Conservation (phyloP, 1,284 basidiomycete genomes). For the Melampsora larici-populina region DNA sequence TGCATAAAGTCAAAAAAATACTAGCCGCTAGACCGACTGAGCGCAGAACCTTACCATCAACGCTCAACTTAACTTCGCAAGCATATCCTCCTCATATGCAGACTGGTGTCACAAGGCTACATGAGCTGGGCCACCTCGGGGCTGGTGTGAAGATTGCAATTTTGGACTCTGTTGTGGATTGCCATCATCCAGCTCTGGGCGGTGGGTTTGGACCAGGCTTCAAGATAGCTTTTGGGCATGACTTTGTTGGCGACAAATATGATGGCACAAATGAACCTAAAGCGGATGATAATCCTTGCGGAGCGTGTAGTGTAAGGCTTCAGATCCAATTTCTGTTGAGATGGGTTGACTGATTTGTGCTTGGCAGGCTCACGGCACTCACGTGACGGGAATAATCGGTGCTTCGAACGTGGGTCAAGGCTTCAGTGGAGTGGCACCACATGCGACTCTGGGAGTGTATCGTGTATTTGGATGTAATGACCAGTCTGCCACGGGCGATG, state of each 20-base stretch:
- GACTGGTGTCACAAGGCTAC: constrained; percentile 59
- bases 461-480: constrained; percentile 8
- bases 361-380: constrained; percentile 26
- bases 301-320: constrained; percentile 6
- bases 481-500: constrained; percentile 2
- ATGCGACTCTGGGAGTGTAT: constrained; percentile 36
- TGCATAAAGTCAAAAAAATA: constrained; percentile 59
- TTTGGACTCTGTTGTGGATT: constrained; percentile 59
- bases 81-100: constrained; percentile 57
- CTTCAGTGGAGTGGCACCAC: constrained; percentile 39
- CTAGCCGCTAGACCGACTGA: not conserved
- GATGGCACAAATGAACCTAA: constrained; percentile 23
- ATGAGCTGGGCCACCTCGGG: constrained; percentile 26
- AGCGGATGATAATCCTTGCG: constrained; percentile 15
- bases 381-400: constrained; percentile 34
- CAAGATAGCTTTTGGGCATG: constrained; percentile 63
- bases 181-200: constrained; percentile 65
- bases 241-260: constrained; percentile 55
- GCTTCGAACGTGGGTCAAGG: constrained; percentile 22
- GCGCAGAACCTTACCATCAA: not conserved
- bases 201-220: constrained; percentile 63
- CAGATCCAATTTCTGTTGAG: too few species aligned
- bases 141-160: constrained; percentile 37
- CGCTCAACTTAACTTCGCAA: constrained; percentile 3
- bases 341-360: too few species aligned